These are phyloP conservation scores for Paramecium bursaria DNA, from an alignment of 73 alveolate genomes.

Conservation along the genomic window DNA sequence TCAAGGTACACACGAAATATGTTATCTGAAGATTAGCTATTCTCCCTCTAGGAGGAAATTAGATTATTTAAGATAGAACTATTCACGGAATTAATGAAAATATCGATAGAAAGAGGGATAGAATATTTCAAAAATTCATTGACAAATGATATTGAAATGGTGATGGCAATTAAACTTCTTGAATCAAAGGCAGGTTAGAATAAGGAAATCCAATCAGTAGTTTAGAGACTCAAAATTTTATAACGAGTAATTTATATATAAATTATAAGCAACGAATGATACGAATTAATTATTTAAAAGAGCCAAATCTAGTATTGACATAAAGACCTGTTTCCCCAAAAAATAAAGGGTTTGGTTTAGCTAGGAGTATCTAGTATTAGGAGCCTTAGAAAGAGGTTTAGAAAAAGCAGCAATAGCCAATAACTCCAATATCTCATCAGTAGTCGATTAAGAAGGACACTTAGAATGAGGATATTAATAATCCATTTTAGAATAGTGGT, in stretches of 20 bases:
- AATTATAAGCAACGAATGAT: too few relatives aligned
- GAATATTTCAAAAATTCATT: not conserved
- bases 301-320: not conserved
- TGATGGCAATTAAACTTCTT: too few relatives aligned
- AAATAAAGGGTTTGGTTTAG: not conserved
- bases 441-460: not conserved
- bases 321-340: not conserved
- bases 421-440: too few relatives aligned
- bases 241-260: not conserved
- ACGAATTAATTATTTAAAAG: too few relatives aligned
- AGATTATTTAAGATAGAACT: not conserved
- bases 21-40: not conserved
- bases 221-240: not conserved
- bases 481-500: not conserved
- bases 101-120: not conserved
- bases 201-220: not conserved
- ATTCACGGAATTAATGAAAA: not conserved
- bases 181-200: not conserved
- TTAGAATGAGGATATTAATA: not conserved
- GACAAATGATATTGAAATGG: not conserved
- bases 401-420: not conserved
- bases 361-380: too few relatives aligned
- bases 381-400: not conserved
- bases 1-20: not conserved
- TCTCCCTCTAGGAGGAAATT: too few relatives aligned